These are phyloP conservation scores for Pseudocohnilembus persalinus DNA, from an alignment of 169 alveolate species.

Conservation along the genomic window DNA sequence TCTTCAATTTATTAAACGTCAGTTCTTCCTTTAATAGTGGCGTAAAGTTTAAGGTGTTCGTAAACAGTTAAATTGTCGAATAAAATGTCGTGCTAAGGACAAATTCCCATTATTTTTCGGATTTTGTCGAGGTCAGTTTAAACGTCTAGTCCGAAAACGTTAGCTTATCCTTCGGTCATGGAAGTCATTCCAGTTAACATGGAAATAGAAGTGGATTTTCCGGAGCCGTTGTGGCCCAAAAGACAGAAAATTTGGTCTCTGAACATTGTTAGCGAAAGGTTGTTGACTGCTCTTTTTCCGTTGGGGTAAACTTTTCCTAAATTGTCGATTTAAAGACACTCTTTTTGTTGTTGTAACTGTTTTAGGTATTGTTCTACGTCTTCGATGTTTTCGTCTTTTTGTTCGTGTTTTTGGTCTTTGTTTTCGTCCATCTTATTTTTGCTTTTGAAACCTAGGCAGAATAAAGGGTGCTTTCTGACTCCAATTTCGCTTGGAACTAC, in stretches of 20 bases:
- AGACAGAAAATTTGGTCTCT: slow-evolving; percentile 82
- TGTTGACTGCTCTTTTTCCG: slow-evolving; percentile 66
- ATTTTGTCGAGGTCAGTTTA: slow-evolving; percentile 52
- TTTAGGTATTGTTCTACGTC: slow-evolving; percentile 32
- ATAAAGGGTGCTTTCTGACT: slow-evolving; percentile 14
- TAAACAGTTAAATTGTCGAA: slow-evolving; percentile 79
- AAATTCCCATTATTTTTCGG: slow-evolving; percentile 81
- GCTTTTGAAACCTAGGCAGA: slow-evolving; percentile 7
- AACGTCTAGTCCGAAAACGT: slow-evolving; percentile 48
- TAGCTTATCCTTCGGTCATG: slow-evolving; percentile 57
- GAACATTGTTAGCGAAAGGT: slow-evolving; percentile 72
- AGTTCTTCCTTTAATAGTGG: slow-evolving; percentile 77
- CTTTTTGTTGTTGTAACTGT: slow-evolving; percentile 50
- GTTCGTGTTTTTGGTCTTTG: slow-evolving; percentile 13
- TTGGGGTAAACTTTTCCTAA: slow-evolving; percentile 55
- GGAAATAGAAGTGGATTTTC: slow-evolving; percentile 85
- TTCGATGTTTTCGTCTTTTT: slow-evolving; percentile 26
- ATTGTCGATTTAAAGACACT: slow-evolving; percentile 50
- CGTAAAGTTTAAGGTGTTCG: slow-evolving; percentile 82
- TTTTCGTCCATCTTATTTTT: neutral
- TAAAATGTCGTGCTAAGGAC: slow-evolving; percentile 87
- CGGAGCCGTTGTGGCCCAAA: slow-evolving; percentile 91
- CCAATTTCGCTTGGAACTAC: slow-evolving; percentile 24
- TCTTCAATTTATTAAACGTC: slow-evolving; percentile 43
- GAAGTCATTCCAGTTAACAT: slow-evolving; percentile 73